Percentiles rank a stretch among this genome's conserved stretches.
phyloP scores from a whole-genome alignment of 768 basidiomycete genomes.

The Strobilomyces confusus region DNA sequence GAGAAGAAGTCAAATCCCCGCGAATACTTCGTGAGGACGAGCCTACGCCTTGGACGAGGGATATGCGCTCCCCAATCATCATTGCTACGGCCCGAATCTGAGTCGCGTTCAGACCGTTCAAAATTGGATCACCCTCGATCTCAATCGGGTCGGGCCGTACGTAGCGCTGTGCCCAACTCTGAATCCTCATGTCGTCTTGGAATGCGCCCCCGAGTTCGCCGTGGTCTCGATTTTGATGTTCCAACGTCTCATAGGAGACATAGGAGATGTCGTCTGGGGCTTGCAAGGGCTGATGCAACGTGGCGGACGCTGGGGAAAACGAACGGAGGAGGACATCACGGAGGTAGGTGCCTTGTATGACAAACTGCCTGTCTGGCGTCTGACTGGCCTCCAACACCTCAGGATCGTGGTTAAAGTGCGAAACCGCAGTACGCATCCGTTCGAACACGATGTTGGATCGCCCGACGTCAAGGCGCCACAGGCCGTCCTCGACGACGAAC shows the following conservation, averaged over 20 bases:
- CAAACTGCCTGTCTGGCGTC: constrained; percentile 41
- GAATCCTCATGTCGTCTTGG: constrained; percentile 67
- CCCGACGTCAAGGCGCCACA: constrained; percentile 71
- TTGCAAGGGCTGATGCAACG: constrained; percentile 33
- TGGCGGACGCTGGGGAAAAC: constrained; percentile 36
- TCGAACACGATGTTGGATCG: constrained; percentile 60
- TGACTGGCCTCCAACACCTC: constrained; percentile 33
- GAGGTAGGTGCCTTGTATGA: constrained; percentile 67
- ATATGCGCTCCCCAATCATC: constrained; percentile 78
- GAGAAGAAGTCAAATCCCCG: too few species aligned
- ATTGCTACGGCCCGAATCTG: constrained; percentile 80
- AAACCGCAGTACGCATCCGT: constrained; percentile 68
- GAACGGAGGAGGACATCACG: constrained; percentile 66
- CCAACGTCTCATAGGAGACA: constrained; percentile 35
- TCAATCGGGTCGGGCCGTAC: constrained; percentile 51
- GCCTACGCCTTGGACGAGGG: too few species aligned
- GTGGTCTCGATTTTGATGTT: constrained; percentile 31
- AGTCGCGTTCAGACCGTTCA: constrained; percentile 63
- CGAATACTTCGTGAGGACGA: too few species aligned
- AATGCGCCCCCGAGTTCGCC: constrained; percentile 47
- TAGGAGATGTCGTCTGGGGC: constrained; percentile 38
- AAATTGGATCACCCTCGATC: constrained; percentile 73
- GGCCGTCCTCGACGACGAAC: constrained; percentile 41
- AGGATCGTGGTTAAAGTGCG: constrained; percentile 53
- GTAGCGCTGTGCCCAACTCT: constrained; percentile 79